Evolutionary conservation across 2,329 filamentous ascomycete species (phyloP), one percentile per base, ranked within the genome.

Genomic region (Karstenula rhodostoma): DNA sequence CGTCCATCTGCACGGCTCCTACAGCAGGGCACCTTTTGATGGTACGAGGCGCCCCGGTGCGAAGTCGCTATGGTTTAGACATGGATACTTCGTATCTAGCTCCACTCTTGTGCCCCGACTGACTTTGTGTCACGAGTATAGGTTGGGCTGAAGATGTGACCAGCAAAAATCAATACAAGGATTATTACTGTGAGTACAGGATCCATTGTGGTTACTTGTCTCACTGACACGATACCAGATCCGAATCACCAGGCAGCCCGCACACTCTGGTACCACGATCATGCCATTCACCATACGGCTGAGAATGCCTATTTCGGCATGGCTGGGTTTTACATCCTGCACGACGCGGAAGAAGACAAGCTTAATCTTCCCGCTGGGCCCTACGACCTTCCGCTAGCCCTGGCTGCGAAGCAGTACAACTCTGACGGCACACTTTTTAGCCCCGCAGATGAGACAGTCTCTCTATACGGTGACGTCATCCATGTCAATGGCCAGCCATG

Each of bases 401-500:
- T 88, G 22, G 68, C 77, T 10, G 78, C 85, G 12, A 87, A 86
- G 72, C 81, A 80, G 59, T 88, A 87, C 74, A 82, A 85, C 59
- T 48, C 68, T 1, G 82, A 85, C 58, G 86, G 85, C 9, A 79
- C 83, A 1, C 79, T 87, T 3, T 78, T 82, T 44, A 81, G 81
- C 6, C 81, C 83, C 0, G 76, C 74, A 3, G 76, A 78, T n/a
- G 83, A 87, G 65, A 77, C 72, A 0, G 75, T 76, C 10, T 84
- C 80, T 60, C 78, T 86, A 23, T 87, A 80, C 63, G 86, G 86
- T 50, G 86, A 88, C 66, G 77, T 85, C 12, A 86, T 87, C 57
- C 83, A 87, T 42, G 85, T 87, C 42, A 87, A 88, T 67, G 84
- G 84, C 1, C 82, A 85, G 65, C 86, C 86, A 5, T 88, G 86